A percentile compares a stretch with the other conserved stretches of the same genome.
phyloP scores from a whole-genome alignment of 192 early-diverging fungal species.

The Mortierella hygrophila region DNA sequence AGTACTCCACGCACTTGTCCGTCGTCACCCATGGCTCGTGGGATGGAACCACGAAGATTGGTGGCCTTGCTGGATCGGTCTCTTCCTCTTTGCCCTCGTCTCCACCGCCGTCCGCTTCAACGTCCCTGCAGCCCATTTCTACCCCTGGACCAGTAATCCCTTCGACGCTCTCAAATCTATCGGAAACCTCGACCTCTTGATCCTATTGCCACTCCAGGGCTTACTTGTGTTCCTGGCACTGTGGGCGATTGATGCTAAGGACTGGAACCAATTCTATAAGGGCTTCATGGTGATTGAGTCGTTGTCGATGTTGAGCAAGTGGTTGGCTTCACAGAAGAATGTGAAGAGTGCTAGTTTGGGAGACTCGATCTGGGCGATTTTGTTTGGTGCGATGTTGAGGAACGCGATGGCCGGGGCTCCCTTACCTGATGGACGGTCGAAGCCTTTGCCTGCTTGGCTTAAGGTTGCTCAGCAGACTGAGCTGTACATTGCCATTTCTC shows the following conservation, averaged over 20 bases:
- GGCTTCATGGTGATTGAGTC: conserved; percentile 61
- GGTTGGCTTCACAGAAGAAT: conserved; percentile 58
- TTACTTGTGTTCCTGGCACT: conserved; percentile 59
- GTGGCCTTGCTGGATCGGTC: conserved; percentile 70
- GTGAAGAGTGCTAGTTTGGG: conserved; percentile 62
- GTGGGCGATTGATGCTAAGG: conserved; percentile 36
- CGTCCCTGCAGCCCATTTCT: conserved; percentile 60
- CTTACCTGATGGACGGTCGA: conserved; percentile 45
- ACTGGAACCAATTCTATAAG: conserved; percentile 54
- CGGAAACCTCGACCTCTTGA: conserved; percentile 56
- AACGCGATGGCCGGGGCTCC: conserved; percentile 48
- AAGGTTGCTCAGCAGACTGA: conserved; percentile 69
- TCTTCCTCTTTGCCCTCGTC: conserved; percentile 63
- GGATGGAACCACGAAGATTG: conserved; percentile 71
- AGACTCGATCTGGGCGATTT: conserved; percentile 69
- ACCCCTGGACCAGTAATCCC: conserved; percentile 58
- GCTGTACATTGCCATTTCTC: conserved; percentile 65
- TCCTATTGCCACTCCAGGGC: conserved; percentile 62
- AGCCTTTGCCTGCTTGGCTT: conserved; percentile 59
- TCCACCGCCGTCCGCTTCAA: conserved; percentile 53
- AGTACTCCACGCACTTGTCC: conserved; percentile 6
- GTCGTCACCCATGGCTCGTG: conserved; percentile 51
- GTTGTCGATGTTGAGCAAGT: conserved; percentile 62
- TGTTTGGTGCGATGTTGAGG: conserved; percentile 61
- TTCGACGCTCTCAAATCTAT: conserved; percentile 56